Evolutionary conservation across 441 rosid genomes (phyloP).

Genomic region (Breynia disticha): DNA sequence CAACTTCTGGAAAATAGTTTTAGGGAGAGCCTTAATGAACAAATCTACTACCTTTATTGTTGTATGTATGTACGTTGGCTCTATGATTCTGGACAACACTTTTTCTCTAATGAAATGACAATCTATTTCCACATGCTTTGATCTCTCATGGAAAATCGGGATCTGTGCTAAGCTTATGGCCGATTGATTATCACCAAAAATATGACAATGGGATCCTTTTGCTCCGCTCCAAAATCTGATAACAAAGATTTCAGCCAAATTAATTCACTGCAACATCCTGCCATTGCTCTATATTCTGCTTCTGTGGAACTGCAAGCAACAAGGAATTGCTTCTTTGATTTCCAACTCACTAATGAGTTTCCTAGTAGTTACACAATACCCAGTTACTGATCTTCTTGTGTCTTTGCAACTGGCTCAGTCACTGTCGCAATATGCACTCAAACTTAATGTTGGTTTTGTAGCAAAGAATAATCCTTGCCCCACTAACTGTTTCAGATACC

Average conservation of each 20-base stretch:
- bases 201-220: neutral
- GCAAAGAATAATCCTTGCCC: neutral
- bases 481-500: neutral
- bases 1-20: too few species aligned
- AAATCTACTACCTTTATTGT: too few species aligned
- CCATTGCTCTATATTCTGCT: neutral
- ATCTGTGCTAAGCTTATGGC: neutral
- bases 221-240: neutral
- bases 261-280: neutral
- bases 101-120: too few species aligned
- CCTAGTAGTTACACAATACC: neutral
- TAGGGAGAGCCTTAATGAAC: too few species aligned
- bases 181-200: neutral
- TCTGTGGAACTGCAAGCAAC: neutral
- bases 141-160: too few species aligned
- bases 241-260: neutral
- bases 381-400: neutral
- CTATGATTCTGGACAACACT: too few species aligned
- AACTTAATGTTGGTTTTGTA: neutral
- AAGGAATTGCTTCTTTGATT: neutral
- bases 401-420: neutral
- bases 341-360: neutral
- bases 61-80: too few species aligned
- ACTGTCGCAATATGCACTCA: neutral
- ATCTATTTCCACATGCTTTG: too few species aligned